Evolutionary conservation across 2,329 filamentous ascomycete genomes (phyloP).

Genomic region (Leptographium wingfieldii): DNA sequence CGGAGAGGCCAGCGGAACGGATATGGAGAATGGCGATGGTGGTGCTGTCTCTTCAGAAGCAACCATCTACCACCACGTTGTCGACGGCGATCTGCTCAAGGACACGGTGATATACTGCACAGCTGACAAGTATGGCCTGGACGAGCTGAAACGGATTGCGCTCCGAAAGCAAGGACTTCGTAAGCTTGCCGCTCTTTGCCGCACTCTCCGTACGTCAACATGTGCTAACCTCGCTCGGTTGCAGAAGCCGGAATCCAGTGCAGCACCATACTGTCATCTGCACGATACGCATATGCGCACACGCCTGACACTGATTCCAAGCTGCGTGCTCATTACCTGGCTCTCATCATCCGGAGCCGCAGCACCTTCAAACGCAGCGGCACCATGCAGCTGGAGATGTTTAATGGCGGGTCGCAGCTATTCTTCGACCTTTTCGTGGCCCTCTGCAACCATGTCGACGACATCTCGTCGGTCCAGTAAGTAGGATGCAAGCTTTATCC

Average conservation of each 20-base stretch:
- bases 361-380: slow-evolving; percentile 86
- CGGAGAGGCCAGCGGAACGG: slow-evolving; percentile 25
- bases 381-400: slow-evolving; percentile 94
- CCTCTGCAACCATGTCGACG: slow-evolving; percentile 79
- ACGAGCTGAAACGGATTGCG: slow-evolving; percentile 72
- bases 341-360: slow-evolving; percentile 79
- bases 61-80: slow-evolving; percentile 54
- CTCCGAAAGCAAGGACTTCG: slow-evolving; percentile 81
- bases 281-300: slow-evolving; percentile 80
- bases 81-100: slow-evolving; percentile 61
- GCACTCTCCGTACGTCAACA: not conserved
- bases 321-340: slow-evolving; percentile 79
- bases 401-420: slow-evolving; percentile 63
- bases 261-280: slow-evolving; percentile 72
- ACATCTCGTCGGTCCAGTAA: slow-evolving; percentile 46
- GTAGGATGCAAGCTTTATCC: slow-evolving; percentile 14
- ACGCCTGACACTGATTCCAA: slow-evolving; percentile 88
- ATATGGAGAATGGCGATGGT: slow-evolving; percentile 24
- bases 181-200: slow-evolving; percentile 22
- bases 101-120: slow-evolving; percentile 88
- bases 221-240: not conserved
- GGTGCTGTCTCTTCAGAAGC: slow-evolving; percentile 33
- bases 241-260: slow-evolving; percentile 66
- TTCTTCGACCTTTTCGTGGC: slow-evolving; percentile 94
- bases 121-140: slow-evolving; percentile 70